Conservation (phyloP, 2,329 filamentous ascomycete genomes). For the Xylaria sp. region DNA sequence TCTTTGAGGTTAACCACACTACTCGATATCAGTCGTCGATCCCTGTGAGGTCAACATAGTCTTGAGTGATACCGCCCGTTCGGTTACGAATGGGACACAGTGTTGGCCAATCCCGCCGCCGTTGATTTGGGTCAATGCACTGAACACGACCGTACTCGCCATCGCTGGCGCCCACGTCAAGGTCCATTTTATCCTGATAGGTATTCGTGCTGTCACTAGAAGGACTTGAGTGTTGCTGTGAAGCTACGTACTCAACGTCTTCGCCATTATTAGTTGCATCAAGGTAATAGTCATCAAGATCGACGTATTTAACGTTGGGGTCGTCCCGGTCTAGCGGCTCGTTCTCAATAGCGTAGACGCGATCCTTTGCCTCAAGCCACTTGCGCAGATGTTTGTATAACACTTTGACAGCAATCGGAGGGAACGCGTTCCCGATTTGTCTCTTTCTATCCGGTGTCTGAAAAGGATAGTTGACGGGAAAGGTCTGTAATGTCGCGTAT, state of each 20-base stretch:
- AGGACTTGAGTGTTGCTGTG: constrained; percentile 24
- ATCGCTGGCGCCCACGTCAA: constrained; percentile 33
- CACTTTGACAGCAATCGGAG: constrained; percentile 65
- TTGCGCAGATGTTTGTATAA: constrained; percentile 61
- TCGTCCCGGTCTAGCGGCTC: constrained; percentile 42
- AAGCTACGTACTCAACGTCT: constrained; percentile 40
- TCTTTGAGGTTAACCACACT: not conserved
- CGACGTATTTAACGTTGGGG: constrained; percentile 29
- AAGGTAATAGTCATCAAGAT: constrained; percentile 30
- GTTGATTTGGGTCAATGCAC: constrained; percentile 35
- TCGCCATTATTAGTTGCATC: constrained; percentile 27
- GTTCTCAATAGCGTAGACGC: constrained; percentile 43
- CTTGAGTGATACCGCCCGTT: not conserved
- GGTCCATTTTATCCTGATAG: constrained; percentile 40
- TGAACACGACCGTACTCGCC: constrained; percentile 9
- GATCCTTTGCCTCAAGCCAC: constrained; percentile 60
- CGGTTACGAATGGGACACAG: not conserved
- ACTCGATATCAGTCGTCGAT: not conserved
- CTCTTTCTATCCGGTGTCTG: constrained; percentile 58
- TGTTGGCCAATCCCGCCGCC: not conserved
- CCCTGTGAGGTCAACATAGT: constrained; percentile 13
- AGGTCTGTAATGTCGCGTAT: constrained; percentile 75
- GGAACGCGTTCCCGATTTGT: constrained; percentile 85
- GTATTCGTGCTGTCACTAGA: constrained; percentile 24
- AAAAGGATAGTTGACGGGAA: constrained; percentile 72